Base-by-base conservation (phyloP, 208 protist genomes). In the Trypanosoma cruzi region DNA sequence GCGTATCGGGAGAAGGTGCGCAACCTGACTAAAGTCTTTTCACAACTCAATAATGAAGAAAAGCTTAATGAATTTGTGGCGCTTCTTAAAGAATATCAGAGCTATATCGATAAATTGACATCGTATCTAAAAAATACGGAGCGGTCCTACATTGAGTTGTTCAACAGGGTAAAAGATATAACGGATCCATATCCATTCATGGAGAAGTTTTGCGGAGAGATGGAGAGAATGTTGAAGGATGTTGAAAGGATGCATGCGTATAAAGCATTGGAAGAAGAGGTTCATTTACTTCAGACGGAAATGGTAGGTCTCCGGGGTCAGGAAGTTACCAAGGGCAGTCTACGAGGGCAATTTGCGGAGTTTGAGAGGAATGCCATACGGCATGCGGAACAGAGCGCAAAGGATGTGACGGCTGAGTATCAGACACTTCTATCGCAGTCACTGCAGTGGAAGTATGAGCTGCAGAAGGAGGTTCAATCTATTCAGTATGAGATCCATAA, bases 151-250 rank as follows among this genome's bases (percentile, higher is more conserved):
- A 10, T 62, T 13, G 54, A 57, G 54, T n/a, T 71, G 20, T 64
- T 65, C 24, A 60, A 50, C n/a, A 7, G 29, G 11, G 24, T 71
- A 50, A 40, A 31, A 31, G 52, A 36, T 32, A 71, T 71, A 5
- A 22, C 54, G 13, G 66, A 71, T 60, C 66, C 54, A 3, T 71
- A 64, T 34, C 54, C 66, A 42, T 31, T 71, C 20, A 65, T 64
- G 54, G 28, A 64, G 31, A 71, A 49, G 44, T 64, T 69, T 10
- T 55, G 54, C 13, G 20, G 1, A 20, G 64, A 69, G 64, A 53
- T 50, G 66, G 36, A 71, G 18, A 63, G 34, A 26, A 40, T 64
- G 10, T 44, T 44, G n/a, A 1, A 50, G 36, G 65, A 46, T 50
- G 31, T 71, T 52, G 31, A 60, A 42, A 34, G 18, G 24, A n/a